Percentiles rank a stretch among this genome's conserved stretches.
Conservation (phyloP, 2,329 filamentous ascomycete species). For the Alternaria incomplexa region DNA sequence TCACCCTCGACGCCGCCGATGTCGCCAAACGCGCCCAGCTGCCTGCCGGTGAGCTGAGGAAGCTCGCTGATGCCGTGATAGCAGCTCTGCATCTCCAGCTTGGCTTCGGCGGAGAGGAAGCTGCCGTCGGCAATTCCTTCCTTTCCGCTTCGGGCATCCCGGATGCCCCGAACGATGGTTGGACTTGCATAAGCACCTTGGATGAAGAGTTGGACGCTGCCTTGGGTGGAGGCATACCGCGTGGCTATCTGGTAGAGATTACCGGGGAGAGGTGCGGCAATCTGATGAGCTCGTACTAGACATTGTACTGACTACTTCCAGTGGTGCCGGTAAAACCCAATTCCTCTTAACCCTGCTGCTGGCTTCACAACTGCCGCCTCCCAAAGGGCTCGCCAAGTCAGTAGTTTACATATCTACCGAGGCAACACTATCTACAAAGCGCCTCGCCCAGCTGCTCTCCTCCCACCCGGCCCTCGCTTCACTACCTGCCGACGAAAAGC, state of each 20-base stretch:
- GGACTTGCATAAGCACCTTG: constrained; percentile 77
- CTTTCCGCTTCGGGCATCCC: constrained; percentile 16
- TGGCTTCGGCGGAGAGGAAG: constrained; percentile 47
- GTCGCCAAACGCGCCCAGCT: constrained; percentile 85
- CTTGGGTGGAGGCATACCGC: constrained; percentile 79
- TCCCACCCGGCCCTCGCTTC: constrained; percentile 66
- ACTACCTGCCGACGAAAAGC: constrained; percentile 51
- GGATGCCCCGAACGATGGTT: constrained; percentile 41
- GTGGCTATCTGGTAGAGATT: constrained; percentile 84
- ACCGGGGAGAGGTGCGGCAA: constrained; percentile 77
- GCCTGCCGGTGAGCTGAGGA: constrained; percentile 79
- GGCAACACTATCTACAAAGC: constrained; percentile 78
- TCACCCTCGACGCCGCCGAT: constrained; percentile 81
- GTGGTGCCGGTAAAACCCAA: constrained; percentile 93
- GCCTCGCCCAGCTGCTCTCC: constrained; percentile 78
- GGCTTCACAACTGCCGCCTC: constrained; percentile 78
- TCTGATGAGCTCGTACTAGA: too few species aligned
- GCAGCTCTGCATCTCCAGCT: constrained; percentile 70
- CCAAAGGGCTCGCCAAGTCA: constrained; percentile 72
- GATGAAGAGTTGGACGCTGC: constrained; percentile 73
- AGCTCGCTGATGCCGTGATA: constrained; percentile 71
- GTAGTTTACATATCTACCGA: constrained; percentile 96
- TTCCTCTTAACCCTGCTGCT: constrained; percentile 85
- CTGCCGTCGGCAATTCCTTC: constrained; percentile 18
- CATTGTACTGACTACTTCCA: constrained; percentile 41